These are phyloP conservation scores for Fusarium denticulatum DNA, from an alignment of 2,329 filamentous ascomycete genomes.

Conservation along the genomic window DNA sequence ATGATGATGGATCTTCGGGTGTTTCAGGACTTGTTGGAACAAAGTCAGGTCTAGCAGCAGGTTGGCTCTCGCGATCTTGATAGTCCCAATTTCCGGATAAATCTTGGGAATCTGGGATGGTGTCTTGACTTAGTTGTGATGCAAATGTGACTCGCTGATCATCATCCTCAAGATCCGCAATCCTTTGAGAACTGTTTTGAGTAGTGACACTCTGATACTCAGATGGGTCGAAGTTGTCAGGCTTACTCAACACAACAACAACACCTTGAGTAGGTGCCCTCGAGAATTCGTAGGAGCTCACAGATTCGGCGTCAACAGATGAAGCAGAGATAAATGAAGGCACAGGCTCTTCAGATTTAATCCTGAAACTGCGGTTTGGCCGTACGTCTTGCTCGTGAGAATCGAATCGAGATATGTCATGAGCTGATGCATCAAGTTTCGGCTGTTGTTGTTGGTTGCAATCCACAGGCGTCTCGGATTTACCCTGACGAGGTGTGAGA, in stretches of 20 bases:
- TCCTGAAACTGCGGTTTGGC: slow-evolving; percentile 36
- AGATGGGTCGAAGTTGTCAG: slow-evolving; percentile 46
- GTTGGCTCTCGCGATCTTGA: not conserved
- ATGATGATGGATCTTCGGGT: not conserved
- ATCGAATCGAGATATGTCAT: slow-evolving; percentile 17
- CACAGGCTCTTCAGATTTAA: slow-evolving; percentile 42
- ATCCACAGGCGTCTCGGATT: not conserved
- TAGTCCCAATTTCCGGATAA: slow-evolving; percentile 41
- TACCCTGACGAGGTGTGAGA: slow-evolving; percentile 1
- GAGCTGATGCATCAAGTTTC: slow-evolving; percentile 24
- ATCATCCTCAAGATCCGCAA: slow-evolving; percentile 50
- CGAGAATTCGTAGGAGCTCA: slow-evolving; percentile 14
- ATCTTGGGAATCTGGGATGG: slow-evolving; percentile 58
- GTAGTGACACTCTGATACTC: slow-evolving; percentile 50
- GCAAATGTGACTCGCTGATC: slow-evolving; percentile 47
- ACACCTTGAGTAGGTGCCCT: slow-evolving; percentile 30
- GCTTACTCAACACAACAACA: slow-evolving; percentile 46
- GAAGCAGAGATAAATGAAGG: slow-evolving; percentile 45
- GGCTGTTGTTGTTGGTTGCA: slow-evolving; percentile 35
- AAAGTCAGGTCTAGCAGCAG: slow-evolving; percentile 1
- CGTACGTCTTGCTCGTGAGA: slow-evolving; percentile 24
- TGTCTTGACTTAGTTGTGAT: slow-evolving; percentile 48
- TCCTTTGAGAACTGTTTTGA: slow-evolving; percentile 41
- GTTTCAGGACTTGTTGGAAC: not conserved
- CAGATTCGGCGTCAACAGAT: slow-evolving; percentile 37